Evolutionary conservation across 2,329 filamentous ascomycete species (phyloP).

Genomic region (Teratosphaeria viscida): DNA sequence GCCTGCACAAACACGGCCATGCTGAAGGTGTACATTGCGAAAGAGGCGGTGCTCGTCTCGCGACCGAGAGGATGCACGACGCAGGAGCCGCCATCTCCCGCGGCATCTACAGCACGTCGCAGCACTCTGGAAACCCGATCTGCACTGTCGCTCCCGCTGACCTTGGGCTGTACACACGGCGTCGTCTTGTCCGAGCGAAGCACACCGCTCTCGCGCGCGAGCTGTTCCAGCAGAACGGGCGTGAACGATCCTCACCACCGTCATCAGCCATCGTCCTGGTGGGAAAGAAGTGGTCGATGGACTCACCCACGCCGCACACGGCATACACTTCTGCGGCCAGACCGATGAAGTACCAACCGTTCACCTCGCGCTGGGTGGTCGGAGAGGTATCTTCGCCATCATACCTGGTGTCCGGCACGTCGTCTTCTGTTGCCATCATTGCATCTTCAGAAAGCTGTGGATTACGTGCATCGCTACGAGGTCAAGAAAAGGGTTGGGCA

Average conservation of each 20-base stretch:
- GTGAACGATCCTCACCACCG: constrained; percentile 62
- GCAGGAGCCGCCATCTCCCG: constrained; percentile 59
- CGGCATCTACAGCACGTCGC: not conserved
- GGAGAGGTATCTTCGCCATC: constrained; percentile 17
- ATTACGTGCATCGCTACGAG: not conserved
- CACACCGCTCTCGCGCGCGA: constrained; percentile 79
- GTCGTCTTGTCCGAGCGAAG: constrained; percentile 65
- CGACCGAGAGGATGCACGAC: constrained; percentile 70
- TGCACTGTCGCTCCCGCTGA: constrained; percentile 1
- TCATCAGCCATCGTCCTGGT: not conserved
- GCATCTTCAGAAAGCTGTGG: no score
- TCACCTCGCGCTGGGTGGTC: constrained; percentile 17
- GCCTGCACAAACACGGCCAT: constrained; percentile 83
- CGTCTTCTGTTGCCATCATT: not conserved
- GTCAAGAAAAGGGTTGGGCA: not conserved
- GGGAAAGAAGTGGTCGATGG: not conserved
- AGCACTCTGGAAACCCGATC: not conserved
- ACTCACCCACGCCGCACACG: constrained; percentile 83
- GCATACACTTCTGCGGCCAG: constrained; percentile 92
- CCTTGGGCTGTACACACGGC: constrained; percentile 45
- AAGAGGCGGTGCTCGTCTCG: constrained; percentile 90
- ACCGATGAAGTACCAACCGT: constrained; percentile 18
- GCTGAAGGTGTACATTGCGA: constrained; percentile 98
- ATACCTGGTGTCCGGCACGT: constrained; percentile 1
- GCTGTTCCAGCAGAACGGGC: constrained; percentile 85